A percentile compares a stretch with the other conserved stretches of the same genome.
Evolutionary conservation across 176 grass and related monocot genomes (phyloP).

Genomic region (Canna indica): DNA sequence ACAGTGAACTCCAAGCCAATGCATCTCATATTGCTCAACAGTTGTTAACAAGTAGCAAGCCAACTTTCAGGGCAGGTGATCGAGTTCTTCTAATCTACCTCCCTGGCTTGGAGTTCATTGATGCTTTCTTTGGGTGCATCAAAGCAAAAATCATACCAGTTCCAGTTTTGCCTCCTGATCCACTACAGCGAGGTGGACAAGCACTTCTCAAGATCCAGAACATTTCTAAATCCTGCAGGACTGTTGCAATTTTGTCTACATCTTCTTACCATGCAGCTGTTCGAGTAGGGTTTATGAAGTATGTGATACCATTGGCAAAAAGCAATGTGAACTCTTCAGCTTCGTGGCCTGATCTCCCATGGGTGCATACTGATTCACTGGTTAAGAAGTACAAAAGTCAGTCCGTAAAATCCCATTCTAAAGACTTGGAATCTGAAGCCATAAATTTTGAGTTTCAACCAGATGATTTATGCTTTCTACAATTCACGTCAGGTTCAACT

Average conservation of each 20-base stretch:
- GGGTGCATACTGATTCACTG: slow-evolving; percentile 60
- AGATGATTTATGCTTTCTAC: slow-evolving; percentile 60
- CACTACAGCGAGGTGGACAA: slow-evolving; percentile 51
- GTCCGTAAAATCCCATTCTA: slow-evolving; percentile 23
- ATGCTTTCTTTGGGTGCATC: slow-evolving; percentile 62
- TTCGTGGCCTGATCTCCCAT: slow-evolving; percentile 53
- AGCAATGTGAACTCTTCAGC: slow-evolving; percentile 33
- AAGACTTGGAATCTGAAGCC: slow-evolving; percentile 14
- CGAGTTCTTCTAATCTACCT: slow-evolving; percentile 60
- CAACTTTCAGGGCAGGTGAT: slow-evolving; percentile 43
- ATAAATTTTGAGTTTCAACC: slow-evolving; percentile 22
- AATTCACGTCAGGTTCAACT: slow-evolving; percentile 73
- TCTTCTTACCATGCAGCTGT: slow-evolving; percentile 62
- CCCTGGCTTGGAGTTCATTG: slow-evolving; percentile 61
- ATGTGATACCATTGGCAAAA: slow-evolving; percentile 35
- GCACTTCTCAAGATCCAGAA: slow-evolving; percentile 65
- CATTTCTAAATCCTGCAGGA: slow-evolving; percentile 42
- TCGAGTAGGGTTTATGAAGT: slow-evolving; percentile 55
- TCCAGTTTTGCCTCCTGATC: slow-evolving; percentile 64
- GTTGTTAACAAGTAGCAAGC: slow-evolving; percentile 42
- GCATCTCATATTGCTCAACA: slow-evolving; percentile 47
- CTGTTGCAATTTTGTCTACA: slow-evolving; percentile 59
- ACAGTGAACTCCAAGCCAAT: slow-evolving; percentile 48
- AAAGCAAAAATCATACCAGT: slow-evolving; percentile 60
- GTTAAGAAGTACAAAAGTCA: slow-evolving; percentile 40